phyloP scores from a whole-genome alignment of 805 yeast species.

The Lachancea mirantina region DNA sequence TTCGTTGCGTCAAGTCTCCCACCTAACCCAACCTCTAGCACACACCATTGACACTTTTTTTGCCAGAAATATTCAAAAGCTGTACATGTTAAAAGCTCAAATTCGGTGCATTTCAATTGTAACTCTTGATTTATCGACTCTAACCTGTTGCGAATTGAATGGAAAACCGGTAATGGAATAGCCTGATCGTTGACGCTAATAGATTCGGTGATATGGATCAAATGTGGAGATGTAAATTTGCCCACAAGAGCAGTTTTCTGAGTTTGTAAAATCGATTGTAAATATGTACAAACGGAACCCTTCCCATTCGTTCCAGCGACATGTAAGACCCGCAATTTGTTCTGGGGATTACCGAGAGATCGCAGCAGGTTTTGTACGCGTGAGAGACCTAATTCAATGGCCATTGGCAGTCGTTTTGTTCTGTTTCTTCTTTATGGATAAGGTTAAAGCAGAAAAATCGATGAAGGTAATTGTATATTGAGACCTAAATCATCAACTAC shows the following conservation, averaged over 20 bases:
- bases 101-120: slow-evolving; percentile 69
- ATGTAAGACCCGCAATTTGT: slow-evolving; percentile 61
- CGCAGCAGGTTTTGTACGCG: slow-evolving; percentile 42
- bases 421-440: no score
- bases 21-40: slow-evolving; percentile 93
- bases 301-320: slow-evolving; percentile 97
- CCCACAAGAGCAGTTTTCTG: slow-evolving; percentile 46
- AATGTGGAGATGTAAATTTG: slow-evolving; percentile 84
- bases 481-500: no score
- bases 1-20: slow-evolving; percentile 89
- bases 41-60: slow-evolving; percentile 59
- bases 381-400: slow-evolving; percentile 52
- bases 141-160: slow-evolving; percentile 38
- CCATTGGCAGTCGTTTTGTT: no score
- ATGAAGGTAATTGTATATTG: no score
- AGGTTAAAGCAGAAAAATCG: no score
- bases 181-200: slow-evolving; percentile 58
- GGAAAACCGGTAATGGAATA: slow-evolving; percentile 42
- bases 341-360: slow-evolving; percentile 64
- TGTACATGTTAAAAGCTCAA: slow-evolving; percentile 77
- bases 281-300: slow-evolving; percentile 84
- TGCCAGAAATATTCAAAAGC: slow-evolving; percentile 71
- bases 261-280: slow-evolving; percentile 53
- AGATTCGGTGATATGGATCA: slow-evolving; percentile 66
- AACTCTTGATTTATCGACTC: slow-evolving; percentile 33